phyloP scores from a whole-genome alignment of 2,329 filamentous ascomycete species.

The Orbilia javanica region DNA sequence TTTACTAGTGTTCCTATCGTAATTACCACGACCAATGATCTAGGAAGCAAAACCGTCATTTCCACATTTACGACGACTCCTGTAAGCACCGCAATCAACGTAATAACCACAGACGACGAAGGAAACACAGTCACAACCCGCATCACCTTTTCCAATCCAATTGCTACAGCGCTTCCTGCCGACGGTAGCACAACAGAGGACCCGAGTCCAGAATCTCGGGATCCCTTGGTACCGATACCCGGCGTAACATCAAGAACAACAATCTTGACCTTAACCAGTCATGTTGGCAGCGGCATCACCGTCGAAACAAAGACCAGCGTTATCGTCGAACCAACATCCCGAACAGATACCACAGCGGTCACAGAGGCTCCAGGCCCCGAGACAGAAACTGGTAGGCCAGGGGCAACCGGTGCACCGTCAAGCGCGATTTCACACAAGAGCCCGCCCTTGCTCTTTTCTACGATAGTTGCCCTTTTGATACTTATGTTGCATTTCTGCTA shows the following conservation, averaged over 20 bases:
- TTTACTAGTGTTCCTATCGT: constrained; percentile 13
- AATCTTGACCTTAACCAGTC: constrained; percentile 38
- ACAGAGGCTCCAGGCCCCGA: not conserved
- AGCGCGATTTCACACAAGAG: not conserved
- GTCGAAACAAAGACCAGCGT: constrained; percentile 36
- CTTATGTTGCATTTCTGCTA: not conserved
- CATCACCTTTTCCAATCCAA: constrained; percentile 35
- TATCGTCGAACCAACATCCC: not conserved
- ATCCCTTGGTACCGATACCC: not conserved
- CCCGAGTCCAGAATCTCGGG: not conserved
- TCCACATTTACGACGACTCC: constrained; percentile 36
- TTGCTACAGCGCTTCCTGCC: not conserved
- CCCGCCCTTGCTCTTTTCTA: not conserved
- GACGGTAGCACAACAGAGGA: not conserved
- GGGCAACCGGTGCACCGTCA: not conserved
- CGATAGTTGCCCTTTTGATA: not conserved
- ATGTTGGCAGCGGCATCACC: constrained; percentile 14
- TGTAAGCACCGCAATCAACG: constrained; percentile 23
- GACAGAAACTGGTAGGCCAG: not conserved
- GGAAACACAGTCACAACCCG: constrained; percentile 45
- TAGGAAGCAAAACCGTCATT: constrained; percentile 33
- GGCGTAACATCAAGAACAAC: constrained; percentile 29
- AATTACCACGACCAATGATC: constrained; percentile 36
- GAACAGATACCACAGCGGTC: not conserved
- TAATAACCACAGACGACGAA: constrained; percentile 37